phyloP scores from a whole-genome alignment of 768 basidiomycete species.

The Terana coerulea region DNA sequence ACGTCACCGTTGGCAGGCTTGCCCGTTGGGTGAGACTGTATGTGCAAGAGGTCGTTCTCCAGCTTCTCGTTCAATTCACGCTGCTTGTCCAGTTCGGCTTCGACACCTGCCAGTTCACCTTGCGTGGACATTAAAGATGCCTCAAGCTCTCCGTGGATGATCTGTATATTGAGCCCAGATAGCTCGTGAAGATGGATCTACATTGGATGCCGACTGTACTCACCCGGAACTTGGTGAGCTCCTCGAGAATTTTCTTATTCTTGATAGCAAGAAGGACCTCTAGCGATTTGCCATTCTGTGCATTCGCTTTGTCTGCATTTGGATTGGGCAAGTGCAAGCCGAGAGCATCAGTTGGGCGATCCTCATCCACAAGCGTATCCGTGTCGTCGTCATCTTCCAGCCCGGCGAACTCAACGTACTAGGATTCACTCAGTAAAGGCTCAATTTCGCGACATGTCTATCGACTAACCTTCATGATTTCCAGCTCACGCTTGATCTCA shows the following conservation, averaged over 20 bases:
- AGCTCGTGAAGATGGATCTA: background rate
- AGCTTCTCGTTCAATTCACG: conserved; percentile 81
- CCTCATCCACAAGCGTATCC: conserved; percentile 22
- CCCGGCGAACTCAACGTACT: conserved; percentile 97
- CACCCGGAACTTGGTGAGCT: conserved; percentile 88
- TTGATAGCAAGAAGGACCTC: conserved; percentile 90
- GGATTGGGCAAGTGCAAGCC: conserved; percentile 80
- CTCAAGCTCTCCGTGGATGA: conserved; percentile 80
- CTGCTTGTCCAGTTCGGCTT: conserved; percentile 73
- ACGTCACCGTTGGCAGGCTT: conserved; percentile 27
- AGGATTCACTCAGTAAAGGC: background rate
- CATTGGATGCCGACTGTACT: too few species aligned
- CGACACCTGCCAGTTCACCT: conserved; percentile 53
- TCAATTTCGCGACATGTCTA: background rate
- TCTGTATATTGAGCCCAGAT: conserved; percentile 42
- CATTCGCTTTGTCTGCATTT: conserved; percentile 80
- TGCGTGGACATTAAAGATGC: conserved; percentile 55
- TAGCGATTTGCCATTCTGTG: conserved; percentile 73
- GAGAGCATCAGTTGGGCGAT: conserved; percentile 39
- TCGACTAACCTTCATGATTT: conserved; percentile 88
- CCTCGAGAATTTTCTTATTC: conserved; percentile 90
- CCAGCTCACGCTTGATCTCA: conserved; percentile 95
- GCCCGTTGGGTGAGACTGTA: conserved; percentile 53
- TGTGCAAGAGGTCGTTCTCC: conserved; percentile 83
- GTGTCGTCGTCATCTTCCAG: conserved; percentile 71